Percentiles rank a stretch among this genome's conserved stretches.
Evolutionary conservation across 129 eudicot species (phyloP).

Genomic region (Saposhnikovia divaricata): DNA sequence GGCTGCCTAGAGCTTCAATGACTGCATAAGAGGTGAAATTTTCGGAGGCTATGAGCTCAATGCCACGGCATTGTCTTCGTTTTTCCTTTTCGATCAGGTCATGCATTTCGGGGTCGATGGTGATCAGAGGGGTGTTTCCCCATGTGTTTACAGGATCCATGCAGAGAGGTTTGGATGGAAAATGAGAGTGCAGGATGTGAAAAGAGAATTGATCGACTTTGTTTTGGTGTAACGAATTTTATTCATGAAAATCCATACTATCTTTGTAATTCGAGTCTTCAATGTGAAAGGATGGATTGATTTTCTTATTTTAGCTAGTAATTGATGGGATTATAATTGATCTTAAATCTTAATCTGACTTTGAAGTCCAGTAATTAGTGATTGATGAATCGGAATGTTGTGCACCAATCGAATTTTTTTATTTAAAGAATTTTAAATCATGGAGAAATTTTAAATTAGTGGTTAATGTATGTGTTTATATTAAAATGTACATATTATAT

Average conservation of each 20-base stretch:
- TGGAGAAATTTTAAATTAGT: too few relatives aligned
- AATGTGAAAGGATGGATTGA: too few relatives aligned
- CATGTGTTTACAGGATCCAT: slow-evolving; percentile 82
- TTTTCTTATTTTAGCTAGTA: too few relatives aligned
- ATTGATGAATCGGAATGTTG: too few relatives aligned
- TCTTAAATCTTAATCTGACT: too few relatives aligned
- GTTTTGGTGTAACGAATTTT: neutral
- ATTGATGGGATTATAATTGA: too few relatives aligned
- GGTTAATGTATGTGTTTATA: too few relatives aligned
- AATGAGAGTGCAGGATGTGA: neutral
- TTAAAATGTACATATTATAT: too few relatives aligned
- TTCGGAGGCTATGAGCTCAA: slow-evolving; percentile 92
- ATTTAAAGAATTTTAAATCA: too few relatives aligned
- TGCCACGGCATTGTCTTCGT: slow-evolving; percentile 83
- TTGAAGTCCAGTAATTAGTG: too few relatives aligned
- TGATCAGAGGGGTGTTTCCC: slow-evolving; percentile 63
- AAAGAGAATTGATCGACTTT: neutral
- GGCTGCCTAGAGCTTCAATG: slow-evolving; percentile 79
- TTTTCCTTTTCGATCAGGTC: slow-evolving; percentile 91
- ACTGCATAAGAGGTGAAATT: slow-evolving; percentile 97
- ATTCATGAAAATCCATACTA: neutral
- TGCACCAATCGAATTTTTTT: too few relatives aligned
- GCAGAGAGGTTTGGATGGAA: neutral
- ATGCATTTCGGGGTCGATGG: slow-evolving; percentile 76
- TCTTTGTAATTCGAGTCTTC: too few relatives aligned